Evolutionary conservation across 768 basidiomycete species (phyloP), one percentile per base, ranked within the genome.

Genomic region (Panellus pusillus): DNA sequence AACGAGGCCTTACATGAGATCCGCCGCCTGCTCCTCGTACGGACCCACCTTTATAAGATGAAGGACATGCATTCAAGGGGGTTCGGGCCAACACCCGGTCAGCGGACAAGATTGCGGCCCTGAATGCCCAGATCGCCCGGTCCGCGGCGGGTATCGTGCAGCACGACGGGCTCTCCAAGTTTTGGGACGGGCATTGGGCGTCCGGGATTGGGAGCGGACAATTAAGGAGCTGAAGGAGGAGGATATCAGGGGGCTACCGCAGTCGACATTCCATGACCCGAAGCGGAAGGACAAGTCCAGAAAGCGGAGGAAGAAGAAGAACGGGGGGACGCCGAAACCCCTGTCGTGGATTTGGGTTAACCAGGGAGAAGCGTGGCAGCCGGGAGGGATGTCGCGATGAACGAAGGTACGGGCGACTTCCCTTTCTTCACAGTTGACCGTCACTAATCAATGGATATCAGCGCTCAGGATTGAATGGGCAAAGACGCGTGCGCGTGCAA

Each of bases 1-100:
- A 14, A 50, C n/a, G 58, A 58, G 17, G 40, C 52, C 3, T 47
- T 66, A 8, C 47, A 57, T 11, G 58, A 63, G 8, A 32, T 66
- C 11, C 46, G 60, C 4, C 31, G 44, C 9, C 53, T 61, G 15
- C 44, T 67, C 24, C 51, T 54, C 14, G 45, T 58, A 19, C 43
- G 24, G 1, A 50, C 59, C 0, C 60, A 63, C 40, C 24, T 58
- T 4, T 63, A 55, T 20, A 51, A 57, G 29, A 32, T 37, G 20
- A 61, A 63, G 44, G 47, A 51, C n/a, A 38, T 9, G 17, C 20
- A 44, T 5, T 24, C 36, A 2, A 8, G 42, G 9, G 50, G 1
- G 57, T 51, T 1, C 6, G 35, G 9, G 42, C 31, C 14, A 51
- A 51, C 24, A 51, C 31, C 3, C 50, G 50, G 3, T 44, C 50